Conservation (phyloP, 306 rosid species). For the Cicer pinnatifidum region DNA sequence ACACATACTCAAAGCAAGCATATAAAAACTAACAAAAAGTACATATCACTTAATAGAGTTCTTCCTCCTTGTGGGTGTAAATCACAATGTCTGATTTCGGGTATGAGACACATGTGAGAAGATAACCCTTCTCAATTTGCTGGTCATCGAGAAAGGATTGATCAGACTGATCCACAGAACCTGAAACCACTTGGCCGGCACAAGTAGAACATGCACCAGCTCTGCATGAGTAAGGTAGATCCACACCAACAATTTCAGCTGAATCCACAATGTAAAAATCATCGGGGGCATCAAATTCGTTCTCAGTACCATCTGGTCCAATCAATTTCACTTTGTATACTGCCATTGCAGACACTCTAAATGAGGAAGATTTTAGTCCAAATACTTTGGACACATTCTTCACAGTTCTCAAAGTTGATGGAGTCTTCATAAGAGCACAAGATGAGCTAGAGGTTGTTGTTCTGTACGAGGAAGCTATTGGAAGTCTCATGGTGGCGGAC, state of each 20-base stretch:
- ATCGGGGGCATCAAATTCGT: constrained; percentile 71
- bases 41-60: constrained; percentile 47
- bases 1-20: constrained; percentile 5
- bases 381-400: constrained; percentile 54
- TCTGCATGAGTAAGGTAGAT: constrained; percentile 76
- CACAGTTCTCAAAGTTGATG: constrained; percentile 48
- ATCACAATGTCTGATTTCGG: constrained; percentile 64
- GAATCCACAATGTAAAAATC: constrained; percentile 68
- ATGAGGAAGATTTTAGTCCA: constrained; percentile 61
- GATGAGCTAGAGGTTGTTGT: constrained; percentile 38
- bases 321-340: constrained; percentile 65
- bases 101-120: constrained; percentile 67
- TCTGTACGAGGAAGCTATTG: constrained; percentile 45
- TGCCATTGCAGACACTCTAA: constrained; percentile 62
- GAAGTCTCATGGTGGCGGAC: constrained; percentile 46
- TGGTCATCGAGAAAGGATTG: constrained; percentile 65
- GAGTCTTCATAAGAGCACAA: constrained; percentile 45
- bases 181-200: constrained; percentile 56
- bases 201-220: constrained; percentile 88
- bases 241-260: constrained; percentile 78
- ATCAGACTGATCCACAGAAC: constrained; percentile 70
- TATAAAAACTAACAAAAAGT: constrained; percentile 14
- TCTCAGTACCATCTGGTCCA: constrained; percentile 66
- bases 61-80: constrained; percentile 68
- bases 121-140: constrained; percentile 61